phyloP scores from a whole-genome alignment of 106 monocot genomes.

The Dactylorhiza incarnata region DNA sequence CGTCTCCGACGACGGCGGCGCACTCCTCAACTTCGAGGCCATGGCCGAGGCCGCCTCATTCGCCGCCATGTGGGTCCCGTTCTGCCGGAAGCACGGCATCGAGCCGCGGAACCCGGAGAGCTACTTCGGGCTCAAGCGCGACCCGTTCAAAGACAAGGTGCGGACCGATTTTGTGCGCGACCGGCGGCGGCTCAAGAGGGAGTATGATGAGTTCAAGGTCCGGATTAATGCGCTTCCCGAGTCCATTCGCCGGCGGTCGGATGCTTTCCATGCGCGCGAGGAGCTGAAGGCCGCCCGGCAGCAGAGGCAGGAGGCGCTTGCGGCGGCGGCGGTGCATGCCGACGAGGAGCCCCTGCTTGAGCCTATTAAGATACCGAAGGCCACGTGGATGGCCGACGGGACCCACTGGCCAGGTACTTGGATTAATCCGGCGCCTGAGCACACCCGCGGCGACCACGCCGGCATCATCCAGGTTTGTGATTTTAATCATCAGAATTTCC shows the following conservation, averaged over 20 bases:
- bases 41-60: constrained; percentile 84
- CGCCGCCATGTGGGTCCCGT: constrained; percentile 65
- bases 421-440: constrained; percentile 36
- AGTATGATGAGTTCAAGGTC: constrained; percentile 78
- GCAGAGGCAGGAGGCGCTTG: constrained; percentile 31
- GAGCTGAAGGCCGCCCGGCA: constrained; percentile 58
- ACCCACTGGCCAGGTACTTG: constrained; percentile 85
- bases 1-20: constrained; percentile 77
- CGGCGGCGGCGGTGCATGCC: constrained; percentile 6
- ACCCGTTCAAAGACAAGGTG: constrained; percentile 76
- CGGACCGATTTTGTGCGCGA: constrained; percentile 62
- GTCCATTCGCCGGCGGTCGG: constrained; percentile 59
- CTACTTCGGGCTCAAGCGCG: constrained; percentile 62
- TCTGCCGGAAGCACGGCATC: constrained; percentile 62
- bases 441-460: constrained; percentile 70
- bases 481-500: background rate
- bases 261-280: constrained; percentile 70
- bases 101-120: constrained; percentile 75
- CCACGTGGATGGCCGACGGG: constrained; percentile 82
- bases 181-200: constrained; percentile 61
- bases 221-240: constrained; percentile 70
- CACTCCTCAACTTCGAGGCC: constrained; percentile 71
- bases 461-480: constrained; percentile 64
- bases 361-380: constrained; percentile 59
- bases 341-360: constrained; percentile 30